phyloP scores from a whole-genome alignment of 331 rosid species.

The Quercus tomentella region DNA sequence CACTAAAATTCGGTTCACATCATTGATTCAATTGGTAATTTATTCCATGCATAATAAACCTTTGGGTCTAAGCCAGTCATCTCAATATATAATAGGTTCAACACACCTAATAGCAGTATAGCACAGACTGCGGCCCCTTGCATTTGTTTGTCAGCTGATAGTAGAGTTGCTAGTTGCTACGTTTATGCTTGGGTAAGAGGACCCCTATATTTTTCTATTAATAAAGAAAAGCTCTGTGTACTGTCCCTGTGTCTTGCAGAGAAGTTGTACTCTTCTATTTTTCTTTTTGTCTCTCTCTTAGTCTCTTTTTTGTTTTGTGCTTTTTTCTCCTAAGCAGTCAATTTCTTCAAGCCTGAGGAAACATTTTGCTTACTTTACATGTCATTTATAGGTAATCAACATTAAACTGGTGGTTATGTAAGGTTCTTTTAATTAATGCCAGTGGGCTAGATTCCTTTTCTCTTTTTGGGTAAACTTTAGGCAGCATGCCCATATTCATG shows the following conservation, averaged over 20 bases:
- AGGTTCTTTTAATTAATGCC: neutral
- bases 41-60: no score
- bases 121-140: no score
- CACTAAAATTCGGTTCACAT: no score
- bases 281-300: neutral
- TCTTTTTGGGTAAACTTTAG: constrained; percentile 4
- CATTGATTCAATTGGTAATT: no score
- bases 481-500: constrained; percentile 25
- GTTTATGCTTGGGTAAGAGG: no score
- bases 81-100: no score
- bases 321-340: neutral
- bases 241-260: neutral
- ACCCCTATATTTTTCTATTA: no score
- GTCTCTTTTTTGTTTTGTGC: neutral
- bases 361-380: neutral
- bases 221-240: no score
- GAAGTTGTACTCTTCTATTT: neutral
- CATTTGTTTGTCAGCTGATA: no score
- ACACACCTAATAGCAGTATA: no score
- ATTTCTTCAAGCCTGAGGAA: neutral
- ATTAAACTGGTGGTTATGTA: constrained; percentile 11
- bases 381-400: neutral
- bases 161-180: no score
- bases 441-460: constrained; percentile 25
- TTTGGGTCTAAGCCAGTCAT: no score